A percentile compares a stretch with the other conserved stretches of the same genome.
Evolutionary conservation across 1,284 basidiomycete genomes (phyloP).

Genomic region (Peniophora sp.): DNA sequence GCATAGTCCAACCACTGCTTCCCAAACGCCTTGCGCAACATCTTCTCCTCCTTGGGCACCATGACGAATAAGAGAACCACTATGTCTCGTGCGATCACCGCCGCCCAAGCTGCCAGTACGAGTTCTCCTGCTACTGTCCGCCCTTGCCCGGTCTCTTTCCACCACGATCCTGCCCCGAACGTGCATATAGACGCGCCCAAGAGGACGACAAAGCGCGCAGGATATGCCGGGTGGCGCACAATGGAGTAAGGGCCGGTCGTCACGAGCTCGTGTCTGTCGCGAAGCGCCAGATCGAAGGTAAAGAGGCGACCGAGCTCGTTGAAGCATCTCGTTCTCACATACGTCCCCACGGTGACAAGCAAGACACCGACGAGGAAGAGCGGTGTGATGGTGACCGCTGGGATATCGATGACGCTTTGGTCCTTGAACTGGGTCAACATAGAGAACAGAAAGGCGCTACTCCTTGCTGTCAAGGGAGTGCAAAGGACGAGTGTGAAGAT

Average conservation of each 20-base stretch:
- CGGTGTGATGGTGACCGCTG: slow-evolving; percentile 17
- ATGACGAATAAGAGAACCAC: slow-evolving; percentile 37
- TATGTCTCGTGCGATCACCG: slow-evolving; percentile 45
- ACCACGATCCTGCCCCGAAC: slow-evolving; percentile 45
- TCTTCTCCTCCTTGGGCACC: slow-evolving; percentile 43
- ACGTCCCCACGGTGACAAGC: slow-evolving; percentile 37
- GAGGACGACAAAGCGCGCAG: slow-evolving; percentile 25
- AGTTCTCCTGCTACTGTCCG: slow-evolving; percentile 18
- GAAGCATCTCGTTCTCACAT: slow-evolving; percentile 30
- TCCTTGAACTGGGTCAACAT: not conserved
- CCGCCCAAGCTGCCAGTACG: slow-evolving; percentile 29
- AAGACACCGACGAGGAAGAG: slow-evolving; percentile 42
- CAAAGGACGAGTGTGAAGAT: not conserved
- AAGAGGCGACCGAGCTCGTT: slow-evolving; percentile 41
- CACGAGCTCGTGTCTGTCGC: slow-evolving; percentile 45
- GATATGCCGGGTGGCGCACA: slow-evolving; percentile 31
- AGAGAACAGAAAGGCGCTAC: not conserved
- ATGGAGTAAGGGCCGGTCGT: slow-evolving; percentile 45
- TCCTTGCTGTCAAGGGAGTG: not conserved
- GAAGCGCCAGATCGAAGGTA: slow-evolving; percentile 54
- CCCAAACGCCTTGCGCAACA: slow-evolving; percentile 41
- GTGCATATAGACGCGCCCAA: slow-evolving; percentile 42
- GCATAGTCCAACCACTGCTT: slow-evolving; percentile 48
- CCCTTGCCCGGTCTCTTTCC: slow-evolving; percentile 40
- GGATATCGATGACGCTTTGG: not conserved